These are phyloP conservation scores for Irpex rosettiformis DNA, from an alignment of 1,284 basidiomycete species.

Conservation along the genomic window DNA sequence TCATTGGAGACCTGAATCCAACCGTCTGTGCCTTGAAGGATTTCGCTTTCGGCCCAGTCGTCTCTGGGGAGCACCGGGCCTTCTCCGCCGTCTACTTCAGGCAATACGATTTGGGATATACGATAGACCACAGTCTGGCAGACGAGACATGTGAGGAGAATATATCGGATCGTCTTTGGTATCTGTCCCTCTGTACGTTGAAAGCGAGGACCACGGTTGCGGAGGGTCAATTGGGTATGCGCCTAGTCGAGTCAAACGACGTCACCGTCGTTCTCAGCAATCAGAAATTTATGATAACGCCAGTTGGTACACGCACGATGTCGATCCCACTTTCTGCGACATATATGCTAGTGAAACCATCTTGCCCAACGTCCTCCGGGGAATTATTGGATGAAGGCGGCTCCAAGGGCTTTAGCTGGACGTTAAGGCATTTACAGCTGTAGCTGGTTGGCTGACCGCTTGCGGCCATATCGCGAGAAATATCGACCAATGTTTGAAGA, in stretches of 20 bases:
- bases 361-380: slow-evolving; percentile 29
- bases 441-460: slow-evolving; percentile 26
- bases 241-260: slow-evolving; percentile 34
- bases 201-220: slow-evolving; percentile 51
- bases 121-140: slow-evolving; percentile 69
- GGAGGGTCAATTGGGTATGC: slow-evolving; percentile 68
- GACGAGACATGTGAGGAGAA: slow-evolving; percentile 64
- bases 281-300: slow-evolving; percentile 9
- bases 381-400: slow-evolving; percentile 10
- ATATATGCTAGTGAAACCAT: slow-evolving; percentile 53
- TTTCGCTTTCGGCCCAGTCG: slow-evolving; percentile 72
- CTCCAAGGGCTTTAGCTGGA: slow-evolving; percentile 42
- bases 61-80: slow-evolving; percentile 66
- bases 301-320: slow-evolving; percentile 47
- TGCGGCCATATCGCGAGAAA: slow-evolving; percentile 24
- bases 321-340: slow-evolving; percentile 65
- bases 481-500: not conserved
- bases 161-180: slow-evolving; percentile 52
- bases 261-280: slow-evolving; percentile 10
- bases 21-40: slow-evolving; percentile 61
- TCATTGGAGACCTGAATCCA: slow-evolving; percentile 70
- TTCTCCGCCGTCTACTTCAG: slow-evolving; percentile 59
- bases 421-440: slow-evolving; percentile 72
- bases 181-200: slow-evolving; percentile 37
- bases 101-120: slow-evolving; percentile 55